A percentile compares a stretch with the other conserved stretches of the same genome.
Conservation (phyloP, 176 grass and related monocot species). For the Eragrostis curvula region DNA sequence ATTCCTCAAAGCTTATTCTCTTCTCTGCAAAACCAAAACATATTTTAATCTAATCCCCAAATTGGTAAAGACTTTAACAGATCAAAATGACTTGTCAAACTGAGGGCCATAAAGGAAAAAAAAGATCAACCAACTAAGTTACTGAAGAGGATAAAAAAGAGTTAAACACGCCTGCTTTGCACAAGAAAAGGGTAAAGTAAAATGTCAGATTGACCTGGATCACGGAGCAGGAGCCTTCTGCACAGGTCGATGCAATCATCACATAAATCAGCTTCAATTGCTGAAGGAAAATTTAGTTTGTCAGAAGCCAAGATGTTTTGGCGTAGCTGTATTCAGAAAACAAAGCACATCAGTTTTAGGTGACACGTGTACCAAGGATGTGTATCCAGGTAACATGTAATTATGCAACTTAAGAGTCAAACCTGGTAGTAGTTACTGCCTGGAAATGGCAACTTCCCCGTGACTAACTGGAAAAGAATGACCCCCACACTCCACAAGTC, state of each 20-base stretch:
- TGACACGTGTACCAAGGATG: neutral
- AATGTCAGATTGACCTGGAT: constrained; percentile 51
- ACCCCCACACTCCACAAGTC: constrained; percentile 82
- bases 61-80: constrained; percentile 5
- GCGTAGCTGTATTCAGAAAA: constrained; percentile 48
- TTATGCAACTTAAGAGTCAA: neutral
- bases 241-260: constrained; percentile 69
- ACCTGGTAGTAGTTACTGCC: constrained; percentile 58
- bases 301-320: constrained; percentile 63
- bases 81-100: neutral
- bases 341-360: constrained; percentile 34
- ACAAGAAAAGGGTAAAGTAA: constrained; percentile 21
- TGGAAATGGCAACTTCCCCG: constrained; percentile 56
- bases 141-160: constrained; percentile 22
- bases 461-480: constrained; percentile 81
- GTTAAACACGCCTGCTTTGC: constrained; percentile 4
- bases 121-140: constrained; percentile 14
- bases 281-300: constrained; percentile 65
- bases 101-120: neutral
- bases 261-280: constrained; percentile 52
- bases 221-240: constrained; percentile 58
- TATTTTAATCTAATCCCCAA: constrained; percentile 17
- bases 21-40: constrained; percentile 55
- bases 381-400: neutral
- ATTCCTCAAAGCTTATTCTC: constrained; percentile 80